Percentiles rank a stretch among this genome's conserved stretches.
These are phyloP conservation scores for Mortierella sp. DNA, from an alignment of 371 early-diverging fungal species.

Conservation along the genomic window DNA sequence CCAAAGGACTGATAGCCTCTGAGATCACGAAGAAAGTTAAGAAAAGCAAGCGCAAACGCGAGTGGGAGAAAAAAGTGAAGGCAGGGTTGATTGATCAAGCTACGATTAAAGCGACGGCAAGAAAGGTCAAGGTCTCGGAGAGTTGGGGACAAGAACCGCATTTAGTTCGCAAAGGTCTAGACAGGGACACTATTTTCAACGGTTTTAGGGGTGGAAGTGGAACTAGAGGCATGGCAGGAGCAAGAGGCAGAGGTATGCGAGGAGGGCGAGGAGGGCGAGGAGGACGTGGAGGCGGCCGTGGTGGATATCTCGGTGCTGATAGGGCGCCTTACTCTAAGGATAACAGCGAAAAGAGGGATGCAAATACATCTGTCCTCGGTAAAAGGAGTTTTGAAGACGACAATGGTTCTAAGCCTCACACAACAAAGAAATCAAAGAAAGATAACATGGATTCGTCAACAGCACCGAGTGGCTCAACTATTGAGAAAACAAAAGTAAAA, in stretches of 20 bases:
- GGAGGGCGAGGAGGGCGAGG: constrained; percentile 28
- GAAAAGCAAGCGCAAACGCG: constrained; percentile 50
- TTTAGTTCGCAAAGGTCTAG: constrained; percentile 40
- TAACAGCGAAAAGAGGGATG: not conserved
- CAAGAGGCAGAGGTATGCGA: constrained; percentile 11
- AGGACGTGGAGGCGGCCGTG: constrained; percentile 23
- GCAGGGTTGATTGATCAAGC: constrained; percentile 35
- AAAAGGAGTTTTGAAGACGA: not conserved
- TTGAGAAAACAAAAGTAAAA: not conserved
- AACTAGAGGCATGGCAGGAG: constrained; percentile 9
- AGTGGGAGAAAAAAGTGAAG: constrained; percentile 52
- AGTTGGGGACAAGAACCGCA: constrained; percentile 37
- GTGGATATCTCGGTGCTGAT: not conserved
- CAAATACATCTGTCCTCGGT: not conserved
- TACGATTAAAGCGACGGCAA: constrained; percentile 24
- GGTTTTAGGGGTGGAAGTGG: not conserved
- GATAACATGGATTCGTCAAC: not conserved
- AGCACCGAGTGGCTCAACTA: not conserved
- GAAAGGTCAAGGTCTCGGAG: constrained; percentile 40
- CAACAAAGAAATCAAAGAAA: not conserved
- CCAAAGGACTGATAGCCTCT: constrained; percentile 10
- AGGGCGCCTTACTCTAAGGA: not conserved
- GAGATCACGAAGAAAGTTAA: constrained; percentile 3
- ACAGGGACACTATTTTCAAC: constrained; percentile 27
- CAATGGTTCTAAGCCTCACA: not conserved